Evolutionary conservation across 805 yeast genomes (phyloP), one percentile per base, ranked within the genome.

Genomic region (Nakazawaea siamensis): DNA sequence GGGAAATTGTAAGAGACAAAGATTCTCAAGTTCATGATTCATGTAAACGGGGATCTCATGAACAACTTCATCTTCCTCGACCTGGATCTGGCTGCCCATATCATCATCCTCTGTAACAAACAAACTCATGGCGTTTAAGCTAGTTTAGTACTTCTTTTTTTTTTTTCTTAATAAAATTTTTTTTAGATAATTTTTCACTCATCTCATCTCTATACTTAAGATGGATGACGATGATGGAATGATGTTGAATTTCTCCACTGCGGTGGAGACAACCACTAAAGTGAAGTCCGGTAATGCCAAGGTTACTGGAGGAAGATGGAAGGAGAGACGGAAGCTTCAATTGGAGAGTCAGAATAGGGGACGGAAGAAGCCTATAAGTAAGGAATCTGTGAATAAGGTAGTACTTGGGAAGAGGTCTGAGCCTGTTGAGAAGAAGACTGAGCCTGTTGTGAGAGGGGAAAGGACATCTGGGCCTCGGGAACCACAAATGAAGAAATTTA

Each of bases 291-390:
- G 16, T 36, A 43, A 44, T 40, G 15, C 23, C 26, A 75, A 68
- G 49, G 68, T 76, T 2, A 62, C 70, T 2, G 90, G 90, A 24
- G 95, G 94, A 12, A 70, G 69, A 43, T 85, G 95, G 95, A 79
- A 72, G 47, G 94, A 85, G 38, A 69, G 94, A 43, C 63, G 92
- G 46, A 74, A 72, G 50, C 59, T 73, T 39, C 76, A 73, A 48
- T 62, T 70, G 47, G 54, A 66, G 36, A 50, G 64, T 25, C 62
- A 62, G 44, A 80, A 76, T 19, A 62, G 71, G 43, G 51, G 54
- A 5, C 42, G 59, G 31, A 45, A 20, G 10, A 44, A 24, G 43
- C 47, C 28, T 17, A n/a, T n/a, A n/a, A 29, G 36, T 28, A 40
- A 38, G 18, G 39, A 39, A 23, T 44, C 43, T 20, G 42, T 43